Conservation (phyloP, 2,329 filamentous ascomycete genomes). For the Cercospora zeae-maydis region DNA sequence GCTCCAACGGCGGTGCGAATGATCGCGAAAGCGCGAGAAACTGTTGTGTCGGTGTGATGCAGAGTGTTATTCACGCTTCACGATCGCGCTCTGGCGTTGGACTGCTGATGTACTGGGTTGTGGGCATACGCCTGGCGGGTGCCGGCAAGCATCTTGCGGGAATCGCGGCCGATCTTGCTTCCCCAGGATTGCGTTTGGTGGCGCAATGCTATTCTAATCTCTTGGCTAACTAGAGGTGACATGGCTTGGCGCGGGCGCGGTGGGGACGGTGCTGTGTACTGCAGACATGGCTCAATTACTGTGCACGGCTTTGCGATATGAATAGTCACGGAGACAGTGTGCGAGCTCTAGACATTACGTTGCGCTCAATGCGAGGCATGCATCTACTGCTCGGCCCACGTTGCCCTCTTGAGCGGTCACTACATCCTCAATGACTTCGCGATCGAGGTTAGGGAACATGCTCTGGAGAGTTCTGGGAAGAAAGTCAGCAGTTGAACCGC, state of each 20-base stretch:
- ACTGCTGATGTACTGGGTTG: background rate
- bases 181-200: background rate
- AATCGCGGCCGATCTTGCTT: conserved; percentile 2
- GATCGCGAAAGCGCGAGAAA: background rate
- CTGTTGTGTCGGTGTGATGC: background rate
- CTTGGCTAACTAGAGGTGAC: background rate
- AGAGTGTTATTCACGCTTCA: background rate
- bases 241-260: background rate
- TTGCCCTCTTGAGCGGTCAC: conserved; percentile 90
- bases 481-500: conserved; percentile 5
- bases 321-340: background rate
- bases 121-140: background rate
- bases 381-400: conserved; percentile 48
- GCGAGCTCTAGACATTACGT: background rate
- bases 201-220: background rate
- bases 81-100: background rate
- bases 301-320: background rate
- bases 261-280: background rate
- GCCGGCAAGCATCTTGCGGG: background rate
- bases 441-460: conserved; percentile 96
- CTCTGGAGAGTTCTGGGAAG: conserved; percentile 66
- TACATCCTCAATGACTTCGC: conserved; percentile 93
- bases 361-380: conserved; percentile 45
- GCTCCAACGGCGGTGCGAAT: background rate
- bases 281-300: background rate